These are phyloP conservation scores for Centaurea solstitialis DNA, from an alignment of 129 eudicot genomes.

Conservation along the genomic window DNA sequence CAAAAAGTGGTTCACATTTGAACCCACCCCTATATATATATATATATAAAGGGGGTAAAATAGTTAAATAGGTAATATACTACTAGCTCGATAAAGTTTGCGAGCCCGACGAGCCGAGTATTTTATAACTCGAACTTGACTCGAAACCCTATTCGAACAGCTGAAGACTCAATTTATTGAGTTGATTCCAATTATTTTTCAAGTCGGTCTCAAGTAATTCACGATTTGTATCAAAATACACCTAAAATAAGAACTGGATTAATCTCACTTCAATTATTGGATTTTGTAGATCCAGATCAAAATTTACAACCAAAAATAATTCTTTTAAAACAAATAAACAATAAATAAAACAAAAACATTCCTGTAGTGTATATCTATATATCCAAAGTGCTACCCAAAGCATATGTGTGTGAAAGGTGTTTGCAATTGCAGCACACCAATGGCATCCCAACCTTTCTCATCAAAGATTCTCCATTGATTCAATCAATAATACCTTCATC, in stretches of 20 bases:
- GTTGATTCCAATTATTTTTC: too few relatives aligned
- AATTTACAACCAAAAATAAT: background rate
- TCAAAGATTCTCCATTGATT: slow-evolving; percentile 25
- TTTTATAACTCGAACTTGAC: too few relatives aligned
- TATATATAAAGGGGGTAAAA: too few relatives aligned
- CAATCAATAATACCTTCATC: background rate
- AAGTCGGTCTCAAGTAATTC: too few relatives aligned
- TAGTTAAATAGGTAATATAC: too few relatives aligned
- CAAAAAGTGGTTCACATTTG: too few relatives aligned
- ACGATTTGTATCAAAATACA: too few relatives aligned
- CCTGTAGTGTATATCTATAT: background rate
- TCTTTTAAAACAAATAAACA: background rate
- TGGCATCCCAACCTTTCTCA: slow-evolving; percentile 5
- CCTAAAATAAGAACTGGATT: background rate
- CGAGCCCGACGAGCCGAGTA: too few relatives aligned
- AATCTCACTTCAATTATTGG: background rate
- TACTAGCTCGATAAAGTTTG: too few relatives aligned
- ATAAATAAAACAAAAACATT: background rate
- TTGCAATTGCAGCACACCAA: slow-evolving; percentile 27
- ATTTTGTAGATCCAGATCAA: background rate
- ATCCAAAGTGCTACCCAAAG: slow-evolving; percentile 19
- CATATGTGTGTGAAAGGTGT: slow-evolving; percentile 26
- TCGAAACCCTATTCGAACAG: too few relatives aligned
- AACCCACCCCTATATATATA: too few relatives aligned
- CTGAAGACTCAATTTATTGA: too few relatives aligned